phyloP scores from a whole-genome alignment of 179 eudicot genomes.

The Corrigiola litoralis region DNA sequence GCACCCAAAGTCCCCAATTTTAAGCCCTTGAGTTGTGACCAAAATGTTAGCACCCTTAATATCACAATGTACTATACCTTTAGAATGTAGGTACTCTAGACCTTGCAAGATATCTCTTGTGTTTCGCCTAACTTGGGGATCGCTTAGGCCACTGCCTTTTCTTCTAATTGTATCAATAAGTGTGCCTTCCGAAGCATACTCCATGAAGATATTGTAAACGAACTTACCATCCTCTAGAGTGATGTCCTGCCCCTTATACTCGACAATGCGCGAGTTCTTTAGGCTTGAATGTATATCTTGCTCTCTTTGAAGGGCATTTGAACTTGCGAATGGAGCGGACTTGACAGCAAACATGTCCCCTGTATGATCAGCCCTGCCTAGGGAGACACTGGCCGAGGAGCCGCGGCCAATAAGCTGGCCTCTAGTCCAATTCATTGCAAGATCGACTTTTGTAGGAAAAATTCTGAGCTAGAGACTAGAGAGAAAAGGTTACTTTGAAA shows the following conservation, averaged over 20 bases:
- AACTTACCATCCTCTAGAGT: constrained; percentile 36
- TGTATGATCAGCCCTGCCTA: constrained; percentile 32
- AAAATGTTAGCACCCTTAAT: constrained; percentile 61
- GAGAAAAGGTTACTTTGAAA: not conserved
- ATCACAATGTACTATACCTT: constrained; percentile 71
- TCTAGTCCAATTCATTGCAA: constrained; percentile 56
- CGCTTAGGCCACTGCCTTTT: constrained; percentile 34
- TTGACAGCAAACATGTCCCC: constrained; percentile 61
- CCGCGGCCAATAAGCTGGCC: constrained; percentile 72
- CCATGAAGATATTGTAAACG: constrained; percentile 59
- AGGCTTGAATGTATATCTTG: constrained; percentile 41
- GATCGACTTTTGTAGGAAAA: not conserved
- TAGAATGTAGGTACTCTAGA: constrained; percentile 57
- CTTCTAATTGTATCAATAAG: constrained; percentile 30
- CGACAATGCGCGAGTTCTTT: constrained; percentile 44
- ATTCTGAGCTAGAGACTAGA: not conserved
- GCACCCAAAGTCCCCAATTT: constrained; percentile 86
- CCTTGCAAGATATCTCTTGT: constrained; percentile 45
- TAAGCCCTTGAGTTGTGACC: constrained; percentile 33
- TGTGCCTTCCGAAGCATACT: constrained; percentile 53
- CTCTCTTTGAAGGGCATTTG: constrained; percentile 47
- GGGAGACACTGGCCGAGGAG: constrained; percentile 61
- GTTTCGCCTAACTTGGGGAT: constrained; percentile 28
- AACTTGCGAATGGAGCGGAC: constrained; percentile 32
- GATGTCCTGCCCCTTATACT: constrained; percentile 52